These are phyloP conservation scores for Parietichytrium sp. DNA, from an alignment of 108 stramenopile species.

Conservation along the genomic window DNA sequence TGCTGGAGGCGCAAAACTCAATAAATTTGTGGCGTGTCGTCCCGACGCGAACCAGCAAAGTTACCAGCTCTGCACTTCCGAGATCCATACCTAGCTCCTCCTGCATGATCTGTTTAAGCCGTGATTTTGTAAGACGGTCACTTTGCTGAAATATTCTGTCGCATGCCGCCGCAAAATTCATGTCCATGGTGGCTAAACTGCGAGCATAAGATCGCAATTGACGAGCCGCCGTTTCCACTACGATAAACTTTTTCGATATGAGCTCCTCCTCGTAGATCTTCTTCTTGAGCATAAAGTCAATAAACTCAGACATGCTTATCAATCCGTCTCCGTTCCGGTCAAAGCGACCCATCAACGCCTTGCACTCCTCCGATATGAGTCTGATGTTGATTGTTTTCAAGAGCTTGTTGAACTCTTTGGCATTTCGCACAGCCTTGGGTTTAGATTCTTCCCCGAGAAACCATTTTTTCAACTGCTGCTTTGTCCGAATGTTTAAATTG, in stretches of 20 bases:
- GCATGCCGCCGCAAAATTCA: background rate
- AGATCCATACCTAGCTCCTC: background rate
- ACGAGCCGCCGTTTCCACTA: slow-evolving; percentile 8
- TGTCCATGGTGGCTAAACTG: background rate
- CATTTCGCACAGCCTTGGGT: background rate
- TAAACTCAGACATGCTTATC: background rate
- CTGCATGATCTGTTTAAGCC: background rate
- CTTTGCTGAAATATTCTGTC: background rate
- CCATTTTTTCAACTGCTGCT: background rate
- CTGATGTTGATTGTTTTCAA: background rate
- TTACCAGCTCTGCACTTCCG: background rate
- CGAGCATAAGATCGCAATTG: slow-evolving; percentile 2
- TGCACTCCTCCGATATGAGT: background rate
- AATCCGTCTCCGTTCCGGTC: background rate
- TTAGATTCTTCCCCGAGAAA: background rate
- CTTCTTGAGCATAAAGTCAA: background rate
- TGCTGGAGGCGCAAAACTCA: slow-evolving; percentile 19
- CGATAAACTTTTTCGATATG: background rate
- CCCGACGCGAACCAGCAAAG: background rate
- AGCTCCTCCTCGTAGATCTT: background rate
- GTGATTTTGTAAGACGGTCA: background rate
- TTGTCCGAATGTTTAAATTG: too few relatives aligned
- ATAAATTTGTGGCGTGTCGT: background rate
- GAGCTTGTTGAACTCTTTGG: background rate
- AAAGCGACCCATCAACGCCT: slow-evolving; percentile 13